Evolutionary conservation across 306 rosid species (phyloP).

Genomic region (Sesbania bispinosa): DNA sequence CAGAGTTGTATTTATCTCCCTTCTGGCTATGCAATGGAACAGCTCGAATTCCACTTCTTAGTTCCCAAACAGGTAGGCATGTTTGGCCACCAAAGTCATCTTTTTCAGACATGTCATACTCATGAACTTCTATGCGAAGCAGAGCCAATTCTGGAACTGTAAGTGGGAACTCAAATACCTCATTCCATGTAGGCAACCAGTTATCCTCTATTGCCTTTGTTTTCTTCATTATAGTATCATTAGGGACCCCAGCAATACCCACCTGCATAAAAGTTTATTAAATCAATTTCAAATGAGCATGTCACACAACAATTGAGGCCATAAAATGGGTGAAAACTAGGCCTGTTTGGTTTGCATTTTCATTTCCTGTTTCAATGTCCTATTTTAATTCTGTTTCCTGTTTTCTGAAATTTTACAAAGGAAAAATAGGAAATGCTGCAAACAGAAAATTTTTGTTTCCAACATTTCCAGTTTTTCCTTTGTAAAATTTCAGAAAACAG

Average conservation of each 20-base stretch:
- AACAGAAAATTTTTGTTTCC: too few relatives aligned
- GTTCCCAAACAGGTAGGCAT: slow-evolving; percentile 72
- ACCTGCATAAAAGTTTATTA: slow-evolving; percentile 45
- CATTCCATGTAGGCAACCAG: slow-evolving; percentile 90
- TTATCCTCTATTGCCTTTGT: slow-evolving; percentile 80
- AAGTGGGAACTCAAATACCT: slow-evolving; percentile 68
- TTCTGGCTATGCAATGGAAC: slow-evolving; percentile 50
- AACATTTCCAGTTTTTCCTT: too few relatives aligned
- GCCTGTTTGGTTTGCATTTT: too few relatives aligned
- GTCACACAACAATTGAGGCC: not conserved
- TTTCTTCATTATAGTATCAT: slow-evolving; percentile 65
- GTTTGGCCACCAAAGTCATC: slow-evolving; percentile 98
- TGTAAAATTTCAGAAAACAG: too few relatives aligned
- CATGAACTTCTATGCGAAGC: slow-evolving; percentile 91
- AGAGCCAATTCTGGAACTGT: slow-evolving; percentile 81
- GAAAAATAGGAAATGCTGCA: too few relatives aligned
- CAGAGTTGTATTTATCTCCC: slow-evolving; percentile 71
- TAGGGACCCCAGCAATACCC: slow-evolving; percentile 92
- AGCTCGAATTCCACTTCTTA: slow-evolving; percentile 76
- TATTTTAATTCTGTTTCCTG: too few relatives aligned
- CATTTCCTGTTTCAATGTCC: too few relatives aligned
- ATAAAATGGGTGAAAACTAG: not conserved
- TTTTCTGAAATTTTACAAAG: too few relatives aligned
- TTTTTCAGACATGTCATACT: slow-evolving; percentile 95
- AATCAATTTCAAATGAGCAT: not conserved